These are phyloP conservation scores for Pseudocercospora cruenta DNA, from an alignment of 2,329 filamentous ascomycete species.

Conservation along the genomic window DNA sequence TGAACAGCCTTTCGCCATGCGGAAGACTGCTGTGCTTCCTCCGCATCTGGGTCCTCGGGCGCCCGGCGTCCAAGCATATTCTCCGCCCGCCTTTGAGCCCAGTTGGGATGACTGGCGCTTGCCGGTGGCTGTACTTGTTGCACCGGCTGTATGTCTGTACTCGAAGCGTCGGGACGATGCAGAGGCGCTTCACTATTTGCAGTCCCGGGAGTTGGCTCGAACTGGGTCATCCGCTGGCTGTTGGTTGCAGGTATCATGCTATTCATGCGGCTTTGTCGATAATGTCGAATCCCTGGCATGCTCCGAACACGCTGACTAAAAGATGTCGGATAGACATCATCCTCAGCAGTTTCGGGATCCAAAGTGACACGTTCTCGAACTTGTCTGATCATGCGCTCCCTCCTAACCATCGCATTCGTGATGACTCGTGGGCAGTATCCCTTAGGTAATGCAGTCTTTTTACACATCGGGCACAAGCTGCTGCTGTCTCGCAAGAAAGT, in stretches of 20 bases:
- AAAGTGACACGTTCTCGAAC: constrained; percentile 54
- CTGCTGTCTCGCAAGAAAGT: constrained; percentile 76
- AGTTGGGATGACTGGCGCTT: constrained; percentile 44
- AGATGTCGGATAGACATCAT: constrained; percentile 16
- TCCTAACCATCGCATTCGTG: constrained; percentile 83
- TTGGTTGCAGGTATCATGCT: constrained; percentile 10
- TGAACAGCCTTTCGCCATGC: constrained; percentile 37
- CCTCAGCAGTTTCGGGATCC: constrained; percentile 18
- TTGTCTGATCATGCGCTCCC: constrained; percentile 70
- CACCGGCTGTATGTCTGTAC: background rate
- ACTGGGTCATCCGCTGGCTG: constrained; percentile 29
- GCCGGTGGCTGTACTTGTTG: constrained; percentile 22
- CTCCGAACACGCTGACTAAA: constrained; percentile 14
- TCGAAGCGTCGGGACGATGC: constrained; percentile 4
- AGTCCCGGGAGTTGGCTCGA: constrained; percentile 7
- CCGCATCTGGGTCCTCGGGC: constrained; percentile 35
- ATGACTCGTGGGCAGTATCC: constrained; percentile 63
- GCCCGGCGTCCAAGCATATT: constrained; percentile 44
- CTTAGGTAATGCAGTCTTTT: constrained; percentile 75
- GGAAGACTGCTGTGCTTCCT: constrained; percentile 31
- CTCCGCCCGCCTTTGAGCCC: constrained; percentile 51
- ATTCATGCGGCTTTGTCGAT: constrained; percentile 15
- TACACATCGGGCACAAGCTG: constrained; percentile 89
- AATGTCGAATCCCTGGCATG: constrained; percentile 19
- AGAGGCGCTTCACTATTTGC: constrained; percentile 7